Conservation (phyloP, 371 early-diverging fungal species). For the Mycotypha africana region DNA sequence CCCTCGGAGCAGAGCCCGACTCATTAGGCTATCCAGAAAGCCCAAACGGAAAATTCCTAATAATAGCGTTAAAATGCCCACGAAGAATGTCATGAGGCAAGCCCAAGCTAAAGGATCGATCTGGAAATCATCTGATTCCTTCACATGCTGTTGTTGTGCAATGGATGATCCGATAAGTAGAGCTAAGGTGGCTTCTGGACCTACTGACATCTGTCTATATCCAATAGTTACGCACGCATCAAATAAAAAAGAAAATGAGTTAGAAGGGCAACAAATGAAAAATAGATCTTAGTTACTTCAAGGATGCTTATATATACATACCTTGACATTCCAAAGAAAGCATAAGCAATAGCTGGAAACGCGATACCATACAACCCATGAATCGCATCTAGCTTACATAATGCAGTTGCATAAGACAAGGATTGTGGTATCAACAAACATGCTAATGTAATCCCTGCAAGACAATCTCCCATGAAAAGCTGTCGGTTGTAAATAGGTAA, state of each 20-base stretch:
- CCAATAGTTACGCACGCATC: not conserved
- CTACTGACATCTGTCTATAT: conserved; percentile 78
- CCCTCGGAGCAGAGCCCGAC: conserved; percentile 84
- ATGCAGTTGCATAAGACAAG: conserved; percentile 84
- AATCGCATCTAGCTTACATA: conserved; percentile 81
- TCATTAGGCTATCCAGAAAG: conserved; percentile 91
- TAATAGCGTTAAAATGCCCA: conserved; percentile 83
- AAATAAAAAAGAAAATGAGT: not conserved
- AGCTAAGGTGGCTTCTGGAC: conserved; percentile 90
- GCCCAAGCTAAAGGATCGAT: conserved; percentile 59
- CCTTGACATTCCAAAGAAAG: conserved; percentile 86
- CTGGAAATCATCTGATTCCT: conserved; percentile 19
- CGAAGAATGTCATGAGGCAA: conserved; percentile 69
- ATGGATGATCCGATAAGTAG: conserved; percentile 80
- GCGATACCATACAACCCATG: conserved; percentile 86
- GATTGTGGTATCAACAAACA: conserved; percentile 86
- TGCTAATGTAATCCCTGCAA: conserved; percentile 88
- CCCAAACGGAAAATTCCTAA: conserved; percentile 92
- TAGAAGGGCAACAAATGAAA: not conserved
- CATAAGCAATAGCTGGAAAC: conserved; percentile 79
- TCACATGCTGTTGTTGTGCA: conserved; percentile 40
- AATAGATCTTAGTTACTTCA: not conserved
- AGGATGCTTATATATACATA: conserved; percentile 23
- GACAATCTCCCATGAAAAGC: conserved; percentile 57
- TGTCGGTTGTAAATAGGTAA: conserved; percentile 67